These are phyloP conservation scores for Dentipellis sp. DNA, from an alignment of 768 basidiomycete genomes.

Conservation along the genomic window DNA sequence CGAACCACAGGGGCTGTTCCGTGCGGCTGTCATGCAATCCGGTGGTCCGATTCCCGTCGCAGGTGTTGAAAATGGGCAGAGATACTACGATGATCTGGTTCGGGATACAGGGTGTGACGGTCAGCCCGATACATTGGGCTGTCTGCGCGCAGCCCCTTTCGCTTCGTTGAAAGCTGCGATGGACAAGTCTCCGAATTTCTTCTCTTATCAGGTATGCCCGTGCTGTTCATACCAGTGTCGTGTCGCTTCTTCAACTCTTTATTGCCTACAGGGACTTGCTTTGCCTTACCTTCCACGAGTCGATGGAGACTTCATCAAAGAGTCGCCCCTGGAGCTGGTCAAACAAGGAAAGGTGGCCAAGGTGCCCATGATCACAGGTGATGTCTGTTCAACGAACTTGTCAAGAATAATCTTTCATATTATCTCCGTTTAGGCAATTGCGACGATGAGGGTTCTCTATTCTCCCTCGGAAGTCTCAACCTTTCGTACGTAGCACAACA, in stretches of 20 bases:
- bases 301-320: slow-evolving; percentile 18
- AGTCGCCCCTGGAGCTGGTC: slow-evolving; percentile 14
- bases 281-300: slow-evolving; percentile 19
- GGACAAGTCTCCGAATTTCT: slow-evolving; percentile 22
- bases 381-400: not conserved
- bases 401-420: not conserved
- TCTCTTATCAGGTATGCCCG: slow-evolving; percentile 23
- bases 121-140: slow-evolving; percentile 28
- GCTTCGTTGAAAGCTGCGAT: slow-evolving; percentile 22
- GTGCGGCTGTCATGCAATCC: slow-evolving; percentile 37
- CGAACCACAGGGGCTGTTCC: slow-evolving; percentile 28
- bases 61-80: slow-evolving; percentile 22
- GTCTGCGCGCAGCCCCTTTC: slow-evolving; percentile 32
- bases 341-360: slow-evolving; percentile 13
- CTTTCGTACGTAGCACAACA: slow-evolving; percentile 18
- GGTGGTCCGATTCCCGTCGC: slow-evolving; percentile 27
- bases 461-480: slow-evolving; percentile 19
- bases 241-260: not conserved
- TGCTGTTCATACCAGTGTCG: not conserved
- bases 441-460: slow-evolving; percentile 51
- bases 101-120: slow-evolving; percentile 26
- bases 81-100: slow-evolving; percentile 33
- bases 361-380: slow-evolving; percentile 16
- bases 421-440: slow-evolving; percentile 28
- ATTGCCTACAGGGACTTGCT: slow-evolving; percentile 13